Evolutionary conservation across 441 rosid species (phyloP), one percentile per base, ranked within the genome.

Genomic region (Sinapis alba): DNA sequence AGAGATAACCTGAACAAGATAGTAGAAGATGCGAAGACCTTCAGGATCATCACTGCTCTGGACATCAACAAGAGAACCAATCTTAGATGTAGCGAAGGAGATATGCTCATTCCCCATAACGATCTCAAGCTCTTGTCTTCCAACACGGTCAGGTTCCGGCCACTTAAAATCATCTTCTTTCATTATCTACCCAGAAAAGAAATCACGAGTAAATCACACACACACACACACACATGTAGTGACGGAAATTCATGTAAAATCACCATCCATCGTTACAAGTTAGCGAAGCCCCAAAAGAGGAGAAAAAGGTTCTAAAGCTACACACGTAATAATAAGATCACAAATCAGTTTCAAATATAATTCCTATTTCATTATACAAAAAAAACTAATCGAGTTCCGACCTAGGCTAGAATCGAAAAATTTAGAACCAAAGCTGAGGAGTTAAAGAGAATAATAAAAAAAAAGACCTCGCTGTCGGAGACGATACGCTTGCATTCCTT

Each of bases 71-170:
- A 95, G 97, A 2, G 99, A 93, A 7, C 97, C 98, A 78, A 95
- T 93, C 87, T 95, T 95, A 0, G 98, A 92, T 28, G 99, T 93
- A 16, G 97, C 83, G 81, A 95, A 95, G 61, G 95, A 95, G 68
- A 95, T 95, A 68, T 95, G 99, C 81, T 93, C 98, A 63, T 95
- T 91, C 11, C 97, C 97, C 96, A 95, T 89, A 41, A 95, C 97
- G 70, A 92, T 90, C 84, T 94, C 99, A 28, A 94, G 92, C 86
- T 94, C 99, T 82, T 92, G 97, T 69, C 89, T 78, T 30, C 99
- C 98, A 62, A 92, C 89, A 56, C 98, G 90, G 75, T 95, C 97
- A 41, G 98, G 98, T 76, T 91, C 97, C 5, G 98, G 98, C 99
- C 99, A 95, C 73, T 87, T 93, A 72, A 79, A 86, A 81, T 92